These are phyloP conservation scores for Parsonsia alboflavescens DNA, from an alignment of 257 asterid genomes.

Conservation along the genomic window DNA sequence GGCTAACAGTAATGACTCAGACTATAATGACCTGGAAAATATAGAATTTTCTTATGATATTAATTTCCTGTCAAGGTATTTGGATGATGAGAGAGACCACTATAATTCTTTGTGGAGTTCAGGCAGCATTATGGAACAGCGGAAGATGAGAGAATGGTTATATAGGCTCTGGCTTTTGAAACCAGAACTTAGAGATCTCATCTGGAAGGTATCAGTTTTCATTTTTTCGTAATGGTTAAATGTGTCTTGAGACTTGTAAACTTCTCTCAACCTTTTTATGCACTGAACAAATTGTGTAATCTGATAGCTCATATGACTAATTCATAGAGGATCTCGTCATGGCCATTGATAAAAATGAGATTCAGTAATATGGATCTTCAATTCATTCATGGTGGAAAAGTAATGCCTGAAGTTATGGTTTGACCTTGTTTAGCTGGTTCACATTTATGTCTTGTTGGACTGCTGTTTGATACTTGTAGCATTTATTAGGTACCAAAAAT, in stretches of 20 bases:
- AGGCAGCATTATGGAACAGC: constrained; percentile 81
- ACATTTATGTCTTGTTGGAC: background rate
- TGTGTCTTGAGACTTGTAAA: background rate
- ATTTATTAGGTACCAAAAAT: background rate
- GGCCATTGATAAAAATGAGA: background rate
- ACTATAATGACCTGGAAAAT: constrained; percentile 23
- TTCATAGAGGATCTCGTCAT: background rate
- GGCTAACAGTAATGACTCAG: constrained; percentile 25
- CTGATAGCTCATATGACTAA: background rate
- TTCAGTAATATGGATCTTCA: background rate
- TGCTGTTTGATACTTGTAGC: background rate
- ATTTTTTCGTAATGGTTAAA: constrained; percentile 18
- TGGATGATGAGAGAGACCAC: constrained; percentile 82
- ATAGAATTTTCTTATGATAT: constrained; percentile 67
- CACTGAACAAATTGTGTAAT: background rate
- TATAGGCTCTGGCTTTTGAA: constrained; percentile 73
- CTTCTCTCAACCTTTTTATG: background rate
- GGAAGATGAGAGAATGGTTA: constrained; percentile 95
- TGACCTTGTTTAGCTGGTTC: background rate
- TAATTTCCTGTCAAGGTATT: constrained; percentile 66
- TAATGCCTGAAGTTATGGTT: constrained; percentile 1
- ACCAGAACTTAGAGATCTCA: constrained; percentile 68
- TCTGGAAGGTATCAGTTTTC: constrained; percentile 79
- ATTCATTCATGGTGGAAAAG: background rate
- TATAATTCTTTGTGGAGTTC: constrained; percentile 77